Conservation (phyloP, 1,284 basidiomycete genomes). For the Sporisorium reilianum region DNA sequence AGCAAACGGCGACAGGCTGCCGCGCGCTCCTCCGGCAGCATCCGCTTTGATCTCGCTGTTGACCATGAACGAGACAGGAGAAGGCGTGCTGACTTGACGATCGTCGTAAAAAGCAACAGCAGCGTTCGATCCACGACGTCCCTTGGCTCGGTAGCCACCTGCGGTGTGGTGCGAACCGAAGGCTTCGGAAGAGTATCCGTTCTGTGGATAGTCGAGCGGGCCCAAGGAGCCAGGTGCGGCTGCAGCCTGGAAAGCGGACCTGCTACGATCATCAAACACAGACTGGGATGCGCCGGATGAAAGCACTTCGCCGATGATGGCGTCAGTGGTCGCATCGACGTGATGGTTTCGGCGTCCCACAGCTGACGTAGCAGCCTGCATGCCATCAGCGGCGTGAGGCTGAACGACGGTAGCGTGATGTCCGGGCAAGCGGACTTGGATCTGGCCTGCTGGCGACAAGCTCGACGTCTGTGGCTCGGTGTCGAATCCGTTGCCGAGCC, state of each 20-base stretch:
- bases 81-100: constrained; percentile 45
- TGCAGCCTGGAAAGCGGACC: constrained; percentile 23
- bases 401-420: constrained; percentile 40
- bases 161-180: constrained; percentile 24
- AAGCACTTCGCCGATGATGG: constrained; percentile 48
- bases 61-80: constrained; percentile 65
- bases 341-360: constrained; percentile 11
- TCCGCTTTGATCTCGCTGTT: constrained; percentile 59
- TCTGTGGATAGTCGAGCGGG: constrained; percentile 43
- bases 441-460: constrained; percentile 23
- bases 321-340: constrained; percentile 40
- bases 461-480: constrained; percentile 9
- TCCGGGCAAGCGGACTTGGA: constrained; percentile 46
- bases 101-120: constrained; percentile 55
- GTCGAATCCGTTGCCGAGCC: constrained; percentile 8
- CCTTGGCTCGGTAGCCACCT: constrained; percentile 29
- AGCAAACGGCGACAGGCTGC: constrained; percentile 36
- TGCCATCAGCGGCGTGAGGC: constrained; percentile 17
- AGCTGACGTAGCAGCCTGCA: constrained; percentile 15
- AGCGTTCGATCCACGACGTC: constrained; percentile 42
- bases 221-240: constrained; percentile 39
- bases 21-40: constrained; percentile 20
- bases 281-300: constrained; percentile 29
- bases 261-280: constrained; percentile 32
- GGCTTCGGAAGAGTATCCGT: constrained; percentile 30